phyloP scores from a whole-genome alignment of 176 grass and related monocot genomes.

The Paspalum notatum region DNA sequence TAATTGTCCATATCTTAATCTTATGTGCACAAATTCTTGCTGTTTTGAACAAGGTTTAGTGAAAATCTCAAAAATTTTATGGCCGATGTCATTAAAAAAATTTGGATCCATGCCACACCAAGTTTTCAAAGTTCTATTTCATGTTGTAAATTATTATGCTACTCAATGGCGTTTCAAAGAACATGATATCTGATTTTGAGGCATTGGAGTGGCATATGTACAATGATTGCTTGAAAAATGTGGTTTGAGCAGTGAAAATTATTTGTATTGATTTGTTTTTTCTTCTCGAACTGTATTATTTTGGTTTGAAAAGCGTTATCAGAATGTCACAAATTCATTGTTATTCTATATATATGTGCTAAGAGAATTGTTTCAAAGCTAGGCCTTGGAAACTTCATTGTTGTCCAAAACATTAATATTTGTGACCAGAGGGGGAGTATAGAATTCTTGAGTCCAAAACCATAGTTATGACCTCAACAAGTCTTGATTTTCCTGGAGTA shows the following conservation, averaged over 20 bases:
- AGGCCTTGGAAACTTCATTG: neutral
- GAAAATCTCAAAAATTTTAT: neutral
- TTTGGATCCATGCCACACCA: neutral
- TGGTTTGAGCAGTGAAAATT: neutral
- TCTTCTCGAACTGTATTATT: neutral
- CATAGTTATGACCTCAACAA: neutral
- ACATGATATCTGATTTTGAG: too few species aligned
- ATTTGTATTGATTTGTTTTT: neutral
- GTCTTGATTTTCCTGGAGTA: neutral
- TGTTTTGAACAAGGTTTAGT: neutral
- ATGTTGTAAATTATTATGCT: too few species aligned
- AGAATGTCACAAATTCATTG: neutral
- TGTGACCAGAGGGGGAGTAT: neutral
- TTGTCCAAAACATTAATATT: neutral
- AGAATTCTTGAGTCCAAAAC: neutral
- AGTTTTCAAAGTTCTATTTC: too few species aligned
- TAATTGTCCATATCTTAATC: conserved; percentile 3
- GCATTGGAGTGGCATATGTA: too few species aligned
- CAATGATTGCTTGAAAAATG: neutral
- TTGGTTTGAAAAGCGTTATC: neutral
- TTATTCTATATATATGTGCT: neutral
- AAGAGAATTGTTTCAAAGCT: neutral
- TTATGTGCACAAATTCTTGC: neutral
- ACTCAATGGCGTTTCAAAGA: too few species aligned
- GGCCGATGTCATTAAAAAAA: neutral